Base-by-base conservation (phyloP, 1,284 basidiomycete genomes). In the Waitea zeae region DNA sequence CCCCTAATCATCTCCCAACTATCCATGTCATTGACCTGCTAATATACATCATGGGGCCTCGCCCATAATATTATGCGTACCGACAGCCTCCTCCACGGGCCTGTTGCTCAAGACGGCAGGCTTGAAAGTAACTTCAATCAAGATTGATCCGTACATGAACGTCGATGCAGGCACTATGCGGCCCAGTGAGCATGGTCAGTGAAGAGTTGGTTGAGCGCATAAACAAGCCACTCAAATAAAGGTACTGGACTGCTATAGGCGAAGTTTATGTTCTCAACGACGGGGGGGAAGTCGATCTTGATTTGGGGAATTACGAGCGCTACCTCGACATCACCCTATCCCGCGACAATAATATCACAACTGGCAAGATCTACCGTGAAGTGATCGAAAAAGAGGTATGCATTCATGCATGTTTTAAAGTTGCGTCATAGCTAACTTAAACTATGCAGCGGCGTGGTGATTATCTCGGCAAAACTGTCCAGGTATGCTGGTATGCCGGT, bases 121-220 rank as follows among this genome's bases (percentile, higher is more conserved):
- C 31, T 67, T 95, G 43, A 93, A 90, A 57, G 93, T 97, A 49
- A 98, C 95, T 2, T 84, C 95, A 17, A 97, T 98, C 67, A 98
- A 98, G 63, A 97, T 98, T 48, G 93, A 98, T 57, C 93, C 93
- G 15, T 98, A 98, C 54, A 97, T 98, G 92, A 98, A 98, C 63
- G 96, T 99, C 49, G 93, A 99, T 69, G 95, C 93, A 24, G 95
- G 95, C 30, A 97, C 93, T 20, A 99, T 99, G 93, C 74, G 89
- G 29, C 95, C 93, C 11, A 95, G 90, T 22, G 93, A 98, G 58
- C 93, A 98, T 54, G 95, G 90, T 83, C 52, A 64, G 72, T 22
- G 27, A 26, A 22, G 20, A 22, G 17, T 30, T 28, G 24, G 22
- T 12, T 33, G 29, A n/a, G n/a, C n/a, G n/a, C n/a, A n/a, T n/a